Conservation (phyloP, 208 protist genomes). For the Leishmania tarentolae region DNA sequence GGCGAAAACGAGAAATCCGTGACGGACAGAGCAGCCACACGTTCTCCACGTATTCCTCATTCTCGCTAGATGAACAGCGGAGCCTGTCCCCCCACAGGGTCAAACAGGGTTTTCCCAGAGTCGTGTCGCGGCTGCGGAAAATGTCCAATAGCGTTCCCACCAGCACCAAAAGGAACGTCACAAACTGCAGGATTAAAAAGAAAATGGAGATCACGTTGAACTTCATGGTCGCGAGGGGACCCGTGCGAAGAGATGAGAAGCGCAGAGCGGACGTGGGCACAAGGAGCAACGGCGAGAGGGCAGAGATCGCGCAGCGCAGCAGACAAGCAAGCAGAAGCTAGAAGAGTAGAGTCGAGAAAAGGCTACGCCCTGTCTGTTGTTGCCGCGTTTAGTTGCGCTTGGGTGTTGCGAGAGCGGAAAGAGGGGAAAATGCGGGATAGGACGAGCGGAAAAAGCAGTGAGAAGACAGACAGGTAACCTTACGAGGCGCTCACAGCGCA, state of each 20-base stretch:
- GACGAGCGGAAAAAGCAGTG: not conserved
- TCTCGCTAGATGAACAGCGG: no score
- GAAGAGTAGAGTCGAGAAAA: not conserved
- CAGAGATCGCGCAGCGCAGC: not conserved
- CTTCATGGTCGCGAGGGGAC: not conserved
- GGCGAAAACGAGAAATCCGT: slow-evolving; percentile 37
- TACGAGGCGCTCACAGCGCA: no score
- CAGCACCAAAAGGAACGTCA: slow-evolving; percentile 47
- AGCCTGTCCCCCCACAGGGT: slow-evolving; percentile 64
- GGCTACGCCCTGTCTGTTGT: slow-evolving; percentile 26
- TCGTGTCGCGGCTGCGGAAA: slow-evolving; percentile 18
- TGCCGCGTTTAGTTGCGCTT: slow-evolving; percentile 8
- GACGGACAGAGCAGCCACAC: slow-evolving; percentile 15
- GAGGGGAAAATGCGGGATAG: not conserved
- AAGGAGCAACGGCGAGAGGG: not conserved
- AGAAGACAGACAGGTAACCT: not conserved
- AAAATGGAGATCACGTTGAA: slow-evolving; percentile 41
- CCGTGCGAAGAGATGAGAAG: no score
- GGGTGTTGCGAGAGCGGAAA: slow-evolving; percentile 24
- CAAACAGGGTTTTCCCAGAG: slow-evolving; percentile 4
- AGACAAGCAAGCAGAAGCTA: not conserved
- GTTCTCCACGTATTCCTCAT: slow-evolving; percentile 34
- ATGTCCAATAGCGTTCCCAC: slow-evolving; percentile 56
- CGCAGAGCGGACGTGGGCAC: not conserved
- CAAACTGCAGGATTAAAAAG: slow-evolving; percentile 47